Percentiles rank a stretch among this genome's conserved stretches.
Evolutionary conservation across 192 early-diverging fungal genomes (phyloP).

Genomic region (Backusella parvicylindrica): DNA sequence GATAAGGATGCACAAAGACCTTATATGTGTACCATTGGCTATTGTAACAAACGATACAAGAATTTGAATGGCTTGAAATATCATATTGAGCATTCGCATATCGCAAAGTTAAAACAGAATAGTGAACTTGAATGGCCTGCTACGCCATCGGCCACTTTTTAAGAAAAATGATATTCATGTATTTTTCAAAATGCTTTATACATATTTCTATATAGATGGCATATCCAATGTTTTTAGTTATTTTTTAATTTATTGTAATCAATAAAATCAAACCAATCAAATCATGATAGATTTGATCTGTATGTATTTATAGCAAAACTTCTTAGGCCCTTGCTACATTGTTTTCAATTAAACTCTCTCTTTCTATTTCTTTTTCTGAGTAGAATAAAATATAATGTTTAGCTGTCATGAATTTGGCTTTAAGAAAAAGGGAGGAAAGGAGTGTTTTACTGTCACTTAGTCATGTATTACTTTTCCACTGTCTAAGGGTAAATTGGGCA

Average conservation of each 20-base stretch:
- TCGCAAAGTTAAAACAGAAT: constrained; percentile 11
- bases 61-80: constrained; percentile 94
- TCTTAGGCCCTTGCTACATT: too few species aligned
- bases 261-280: background rate
- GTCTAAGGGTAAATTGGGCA: background rate
- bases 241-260: background rate
- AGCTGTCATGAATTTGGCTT: too few species aligned
- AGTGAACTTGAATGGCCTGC: background rate
- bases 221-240: background rate
- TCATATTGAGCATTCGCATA: constrained; percentile 85
- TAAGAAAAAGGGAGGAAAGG: too few species aligned
- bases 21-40: constrained; percentile 66
- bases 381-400: too few species aligned
- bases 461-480: too few species aligned
- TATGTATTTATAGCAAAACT: background rate
- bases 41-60: constrained; percentile 90
- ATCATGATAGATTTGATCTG: background rate
- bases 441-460: too few species aligned
- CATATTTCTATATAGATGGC: too few species aligned
- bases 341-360: too few species aligned
- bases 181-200: background rate
- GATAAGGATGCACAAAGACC: constrained; percentile 55
- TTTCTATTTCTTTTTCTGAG: too few species aligned
- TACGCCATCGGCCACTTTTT: background rate
- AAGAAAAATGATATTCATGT: background rate